Percentiles rank a stretch among this genome's conserved stretches.
These are phyloP conservation scores for Xylaria telfairii DNA, from an alignment of 495 filamentous ascomycete genomes.

Conservation along the genomic window DNA sequence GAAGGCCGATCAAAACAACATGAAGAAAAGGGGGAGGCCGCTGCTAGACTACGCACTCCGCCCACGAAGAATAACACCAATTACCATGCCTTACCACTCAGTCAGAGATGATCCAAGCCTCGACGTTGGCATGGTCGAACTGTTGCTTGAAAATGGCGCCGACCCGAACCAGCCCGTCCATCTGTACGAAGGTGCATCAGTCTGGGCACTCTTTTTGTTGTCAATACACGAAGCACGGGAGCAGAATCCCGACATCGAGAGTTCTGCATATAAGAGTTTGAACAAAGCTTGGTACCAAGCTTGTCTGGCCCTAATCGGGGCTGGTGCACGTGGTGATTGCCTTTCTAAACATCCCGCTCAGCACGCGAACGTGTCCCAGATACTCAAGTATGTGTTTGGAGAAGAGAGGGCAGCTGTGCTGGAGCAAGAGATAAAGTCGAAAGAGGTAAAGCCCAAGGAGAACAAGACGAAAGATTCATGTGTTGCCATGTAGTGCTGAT, in stretches of 20 bases:
- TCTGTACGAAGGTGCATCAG: not conserved
- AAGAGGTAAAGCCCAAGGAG: not conserved
- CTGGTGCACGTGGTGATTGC: not conserved
- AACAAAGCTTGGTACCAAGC: conserved; percentile 7
- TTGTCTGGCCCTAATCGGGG: not conserved
- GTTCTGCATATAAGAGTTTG: not conserved
- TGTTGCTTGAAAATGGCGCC: not conserved
- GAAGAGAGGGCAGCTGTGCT: not conserved
- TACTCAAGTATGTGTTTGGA: not conserved
- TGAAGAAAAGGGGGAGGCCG: conserved; percentile 2
- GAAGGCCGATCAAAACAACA: not conserved
- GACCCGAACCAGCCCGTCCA: conserved; percentile 2
- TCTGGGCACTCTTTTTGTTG: conserved; percentile 3
- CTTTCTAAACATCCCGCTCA: not conserved
- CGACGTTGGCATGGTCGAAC: conserved; percentile 2
- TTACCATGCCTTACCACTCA: not conserved
- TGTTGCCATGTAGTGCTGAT: not conserved
- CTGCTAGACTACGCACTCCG: conserved; percentile 13
- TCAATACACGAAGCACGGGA: not conserved
- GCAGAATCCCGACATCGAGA: not conserved
- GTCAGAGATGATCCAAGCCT: not conserved
- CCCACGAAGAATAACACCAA: not conserved
- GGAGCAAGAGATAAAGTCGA: not conserved
- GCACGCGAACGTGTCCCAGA: not conserved
- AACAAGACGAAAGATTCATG: not conserved